phyloP scores from a whole-genome alignment of 2,329 filamentous ascomycete genomes.

The Conoideocrella luteorostrata region DNA sequence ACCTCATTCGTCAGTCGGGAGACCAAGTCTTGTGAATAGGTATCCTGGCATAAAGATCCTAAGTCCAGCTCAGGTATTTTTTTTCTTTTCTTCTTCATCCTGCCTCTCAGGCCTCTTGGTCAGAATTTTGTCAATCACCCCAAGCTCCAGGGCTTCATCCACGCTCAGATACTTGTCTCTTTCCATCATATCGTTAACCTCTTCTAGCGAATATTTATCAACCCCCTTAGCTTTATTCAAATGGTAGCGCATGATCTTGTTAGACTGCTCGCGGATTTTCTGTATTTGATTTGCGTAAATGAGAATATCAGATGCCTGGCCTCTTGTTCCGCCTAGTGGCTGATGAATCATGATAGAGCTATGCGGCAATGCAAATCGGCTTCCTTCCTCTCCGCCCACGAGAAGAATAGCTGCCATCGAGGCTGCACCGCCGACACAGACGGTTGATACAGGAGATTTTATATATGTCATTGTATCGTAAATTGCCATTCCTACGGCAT shows the following conservation, averaged over 20 bases:
- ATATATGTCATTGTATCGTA: slow-evolving; percentile 99
- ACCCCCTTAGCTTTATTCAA: slow-evolving; percentile 69
- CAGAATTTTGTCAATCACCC: slow-evolving; percentile 87
- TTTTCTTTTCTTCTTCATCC: slow-evolving; percentile 24
- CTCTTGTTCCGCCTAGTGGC: slow-evolving; percentile 67
- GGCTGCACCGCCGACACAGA: slow-evolving; percentile 89
- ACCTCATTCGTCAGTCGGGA: too few species aligned
- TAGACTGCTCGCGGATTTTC: slow-evolving; percentile 75
- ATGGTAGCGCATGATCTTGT: slow-evolving; percentile 82
- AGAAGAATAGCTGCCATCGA: slow-evolving; percentile 91
- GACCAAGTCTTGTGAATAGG: too few species aligned
- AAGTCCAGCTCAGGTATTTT: slow-evolving; percentile 9
- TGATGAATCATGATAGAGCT: slow-evolving; percentile 97
- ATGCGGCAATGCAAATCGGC: slow-evolving; percentile 86
- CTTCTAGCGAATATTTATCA: slow-evolving; percentile 71
- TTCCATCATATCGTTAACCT: slow-evolving; percentile 95
- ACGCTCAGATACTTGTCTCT: slow-evolving; percentile 91
- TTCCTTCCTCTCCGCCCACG: slow-evolving; percentile 76
- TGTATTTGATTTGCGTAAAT: slow-evolving; percentile 98
- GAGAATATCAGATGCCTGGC: slow-evolving; percentile 73
- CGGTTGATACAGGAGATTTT: slow-evolving; percentile 83
- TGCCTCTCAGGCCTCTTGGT: slow-evolving; percentile 47
- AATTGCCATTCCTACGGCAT: slow-evolving; percentile 61
- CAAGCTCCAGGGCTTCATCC: slow-evolving; percentile 79
- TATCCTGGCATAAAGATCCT: too few species aligned